A percentile compares a stretch with the other conserved stretches of the same genome.
Evolutionary conservation across 1,139 yeast genomes (phyloP).

Genomic region (Kluyveromyces sp.): DNA sequence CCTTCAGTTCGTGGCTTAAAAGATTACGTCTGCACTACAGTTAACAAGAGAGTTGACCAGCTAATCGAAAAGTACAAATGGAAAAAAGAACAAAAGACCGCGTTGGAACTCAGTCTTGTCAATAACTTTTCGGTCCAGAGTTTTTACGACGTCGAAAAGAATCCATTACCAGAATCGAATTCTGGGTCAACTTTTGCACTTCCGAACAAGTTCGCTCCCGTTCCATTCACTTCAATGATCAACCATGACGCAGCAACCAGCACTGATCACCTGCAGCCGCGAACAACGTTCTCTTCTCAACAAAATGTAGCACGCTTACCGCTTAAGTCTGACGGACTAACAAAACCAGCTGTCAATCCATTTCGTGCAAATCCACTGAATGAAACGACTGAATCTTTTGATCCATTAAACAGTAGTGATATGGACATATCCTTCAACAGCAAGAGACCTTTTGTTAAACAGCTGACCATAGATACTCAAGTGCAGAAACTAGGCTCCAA

Average conservation of each 20-base stretch:
- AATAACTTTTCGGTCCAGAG: constrained; percentile 2
- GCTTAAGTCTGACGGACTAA: background rate
- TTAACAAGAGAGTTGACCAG: constrained; percentile 24
- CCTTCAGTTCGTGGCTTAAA: constrained; percentile 20
- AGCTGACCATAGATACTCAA: constrained; percentile 1
- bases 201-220: background rate
- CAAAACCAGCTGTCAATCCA: background rate
- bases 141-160: constrained; percentile 5
- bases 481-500: background rate
- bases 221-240: constrained; percentile 5
- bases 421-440: background rate
- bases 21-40: constrained; percentile 25
- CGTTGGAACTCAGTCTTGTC: constrained; percentile 3
- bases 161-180: background rate
- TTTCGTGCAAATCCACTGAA: background rate
- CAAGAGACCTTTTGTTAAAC: constrained; percentile 3
- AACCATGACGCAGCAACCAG: constrained; percentile 2
- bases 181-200: background rate
- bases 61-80: constrained; percentile 19
- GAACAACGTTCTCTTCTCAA: background rate
- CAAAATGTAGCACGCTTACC: constrained; percentile 1
- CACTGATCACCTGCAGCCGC: background rate
- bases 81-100: constrained; percentile 8
- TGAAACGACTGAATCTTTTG: background rate
- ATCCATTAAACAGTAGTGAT: background rate